Base-by-base conservation (phyloP, 2,329 filamentous ascomycete genomes). In the Clonostachys byssicola region DNA sequence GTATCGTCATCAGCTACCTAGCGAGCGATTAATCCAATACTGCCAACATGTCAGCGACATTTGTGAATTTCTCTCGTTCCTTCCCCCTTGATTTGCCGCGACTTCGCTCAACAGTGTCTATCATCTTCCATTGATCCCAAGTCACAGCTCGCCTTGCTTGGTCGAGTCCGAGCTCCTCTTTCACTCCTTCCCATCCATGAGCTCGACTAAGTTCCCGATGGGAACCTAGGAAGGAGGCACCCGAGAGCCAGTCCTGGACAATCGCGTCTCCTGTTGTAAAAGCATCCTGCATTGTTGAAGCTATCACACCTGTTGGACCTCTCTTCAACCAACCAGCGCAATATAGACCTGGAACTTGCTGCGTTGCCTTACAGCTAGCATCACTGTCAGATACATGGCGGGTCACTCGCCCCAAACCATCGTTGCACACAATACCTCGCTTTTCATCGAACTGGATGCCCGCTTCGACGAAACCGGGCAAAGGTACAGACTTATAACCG, bases 261-360 rank as follows among this genome's bases (percentile, higher is more conserved):
- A 99, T 88, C 4, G 86, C 83, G 61, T 96, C 92, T 2, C 85
- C 94, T 1, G 91, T 96, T 9, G 81, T 78, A 59, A 97, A 99
- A 0, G 94, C 92, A 63, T 99, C 94, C 50, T 87, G 82, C 90
- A 99, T 95, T 0, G 94, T 99, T 33, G 86, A 91, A 2, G 92
- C 92, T 63, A 99, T 99, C 5, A 97, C 92, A 3, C 94, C 94
- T 0, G 91, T 96, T 0, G 94, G 92, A 0, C 94, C 94, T 35
- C 87, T 81, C 71, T 97, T 97, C 10, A 96, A 91, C 94, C 94
- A 99, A 1, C 94, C 94, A 14, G 92, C 88, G 54, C 91, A 95
- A 68, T 99, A 99, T 30, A 96, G 66, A 0, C 92, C 90, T 0
- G 85, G 81, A 60, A 54, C 72, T 58, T 51, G 75, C 67, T 54